phyloP scores from a whole-genome alignment of 2,329 filamentous ascomycete genomes.

The Stachybotrys chlorohalonatus region DNA sequence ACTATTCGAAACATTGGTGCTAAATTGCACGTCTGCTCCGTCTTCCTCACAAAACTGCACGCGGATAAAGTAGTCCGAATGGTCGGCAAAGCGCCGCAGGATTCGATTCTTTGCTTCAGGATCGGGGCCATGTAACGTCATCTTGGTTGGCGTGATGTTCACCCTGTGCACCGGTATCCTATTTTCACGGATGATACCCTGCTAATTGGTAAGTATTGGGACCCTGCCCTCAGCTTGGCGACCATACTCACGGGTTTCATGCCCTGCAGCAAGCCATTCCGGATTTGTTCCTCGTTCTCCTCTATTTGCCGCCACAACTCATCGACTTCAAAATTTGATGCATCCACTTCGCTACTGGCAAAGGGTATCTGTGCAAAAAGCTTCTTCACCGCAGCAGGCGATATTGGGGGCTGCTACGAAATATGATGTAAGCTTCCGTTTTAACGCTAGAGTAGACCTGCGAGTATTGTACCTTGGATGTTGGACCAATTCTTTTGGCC shows the following conservation, averaged over 20 bases:
- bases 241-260: no score
- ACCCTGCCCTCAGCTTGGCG: no score
- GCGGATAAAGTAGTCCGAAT: constrained; percentile 57
- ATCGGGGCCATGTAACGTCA: constrained; percentile 33
- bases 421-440: not conserved
- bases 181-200: not conserved
- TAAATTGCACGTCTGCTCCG: constrained; percentile 53
- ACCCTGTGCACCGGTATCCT: not conserved
- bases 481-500: not conserved
- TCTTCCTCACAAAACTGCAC: constrained; percentile 70
- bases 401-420: not conserved
- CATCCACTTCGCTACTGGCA: not conserved
- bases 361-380: not conserved
- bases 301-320: not conserved
- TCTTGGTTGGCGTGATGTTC: not conserved
- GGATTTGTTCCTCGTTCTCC: not conserved
- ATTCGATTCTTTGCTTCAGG: constrained; percentile 62
- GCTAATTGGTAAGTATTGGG: no score
- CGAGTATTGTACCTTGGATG: not conserved
- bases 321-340: not conserved
- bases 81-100: constrained; percentile 52
- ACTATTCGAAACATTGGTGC: constrained; percentile 35
- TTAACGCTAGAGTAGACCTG: no score
- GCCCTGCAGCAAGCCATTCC: not conserved
- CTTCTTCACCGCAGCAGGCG: not conserved